phyloP scores from a whole-genome alignment of 208 protist species.

The Acanthamoeba triangularis region DNA sequence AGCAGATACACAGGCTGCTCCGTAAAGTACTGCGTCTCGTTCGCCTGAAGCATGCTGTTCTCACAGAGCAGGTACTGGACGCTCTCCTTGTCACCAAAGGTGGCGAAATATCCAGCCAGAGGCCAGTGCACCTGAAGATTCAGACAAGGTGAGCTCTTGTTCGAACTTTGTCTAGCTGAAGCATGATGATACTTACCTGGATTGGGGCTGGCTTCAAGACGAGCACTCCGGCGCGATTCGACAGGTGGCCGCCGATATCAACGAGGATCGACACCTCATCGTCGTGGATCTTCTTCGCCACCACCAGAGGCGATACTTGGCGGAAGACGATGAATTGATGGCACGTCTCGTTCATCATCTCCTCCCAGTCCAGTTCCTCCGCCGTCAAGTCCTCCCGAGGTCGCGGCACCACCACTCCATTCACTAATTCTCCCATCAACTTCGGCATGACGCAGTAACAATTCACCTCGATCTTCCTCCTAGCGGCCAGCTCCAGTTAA shows the following conservation, averaged over 20 bases:
- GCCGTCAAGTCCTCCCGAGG: neutral
- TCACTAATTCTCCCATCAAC: no score
- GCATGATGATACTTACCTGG: neutral
- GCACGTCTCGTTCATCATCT: constrained; percentile 17
- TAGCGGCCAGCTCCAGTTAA: neutral
- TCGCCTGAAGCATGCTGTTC: neutral
- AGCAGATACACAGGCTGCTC: neutral
- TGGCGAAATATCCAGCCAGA: neutral
- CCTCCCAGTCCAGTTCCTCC: neutral
- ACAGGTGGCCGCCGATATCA: neutral
- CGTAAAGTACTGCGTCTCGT: neutral
- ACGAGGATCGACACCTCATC: neutral
- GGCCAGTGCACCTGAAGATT: neutral
- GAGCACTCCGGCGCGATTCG: neutral
- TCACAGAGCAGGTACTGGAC: constrained; percentile 3
- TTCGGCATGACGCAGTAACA: neutral
- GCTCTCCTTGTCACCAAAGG: neutral
- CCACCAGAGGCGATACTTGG: neutral
- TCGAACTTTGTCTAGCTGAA: no score
- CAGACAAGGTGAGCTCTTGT: neutral
- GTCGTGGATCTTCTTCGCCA: neutral
- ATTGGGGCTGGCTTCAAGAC: neutral
- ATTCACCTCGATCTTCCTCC: neutral
- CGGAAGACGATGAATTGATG: neutral
- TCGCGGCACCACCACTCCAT: neutral